Conservation (phyloP, 2,329 filamentous ascomycete species). For the Neopestalotiopsis sp. region DNA sequence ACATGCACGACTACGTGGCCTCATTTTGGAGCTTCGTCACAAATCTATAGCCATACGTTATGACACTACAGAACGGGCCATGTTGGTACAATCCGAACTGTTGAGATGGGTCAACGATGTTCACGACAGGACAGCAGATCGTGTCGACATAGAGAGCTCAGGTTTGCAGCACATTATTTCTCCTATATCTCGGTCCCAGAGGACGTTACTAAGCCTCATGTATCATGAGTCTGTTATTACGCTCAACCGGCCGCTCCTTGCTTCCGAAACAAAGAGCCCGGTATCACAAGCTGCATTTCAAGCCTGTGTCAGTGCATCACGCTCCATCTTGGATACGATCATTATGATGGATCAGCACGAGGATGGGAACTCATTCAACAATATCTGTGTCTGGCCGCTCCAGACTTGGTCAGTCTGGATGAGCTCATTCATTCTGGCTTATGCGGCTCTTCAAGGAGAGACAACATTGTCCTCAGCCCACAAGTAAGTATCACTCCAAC, state of each 20-base stretch:
- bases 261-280: constrained; percentile 23
- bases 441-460: constrained; percentile 25
- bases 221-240: constrained; percentile 28
- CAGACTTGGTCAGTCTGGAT: constrained; percentile 29
- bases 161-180: background rate
- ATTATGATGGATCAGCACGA: constrained; percentile 17
- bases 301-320: constrained; percentile 26
- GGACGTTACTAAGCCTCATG: constrained; percentile 20
- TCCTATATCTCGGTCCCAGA: constrained; percentile 13
- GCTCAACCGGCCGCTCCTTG: constrained; percentile 27
- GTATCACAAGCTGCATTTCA: constrained; percentile 27
- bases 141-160: constrained; percentile 18
- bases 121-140: constrained; percentile 20
- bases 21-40: constrained; percentile 28
- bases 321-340: constrained; percentile 25
- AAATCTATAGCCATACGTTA: constrained; percentile 24
- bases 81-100: constrained; percentile 26
- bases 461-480: constrained; percentile 23
- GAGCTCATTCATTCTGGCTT: constrained; percentile 28
- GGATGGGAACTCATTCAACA: background rate
- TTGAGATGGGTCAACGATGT: constrained; percentile 25
- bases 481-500: constrained; percentile 13
- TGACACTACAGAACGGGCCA: constrained; percentile 23
- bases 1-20: constrained; percentile 26
- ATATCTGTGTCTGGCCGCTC: constrained; percentile 26